Evolutionary conservation across 257 asterid genomes (phyloP).

Genomic region (Ballota nigra): DNA sequence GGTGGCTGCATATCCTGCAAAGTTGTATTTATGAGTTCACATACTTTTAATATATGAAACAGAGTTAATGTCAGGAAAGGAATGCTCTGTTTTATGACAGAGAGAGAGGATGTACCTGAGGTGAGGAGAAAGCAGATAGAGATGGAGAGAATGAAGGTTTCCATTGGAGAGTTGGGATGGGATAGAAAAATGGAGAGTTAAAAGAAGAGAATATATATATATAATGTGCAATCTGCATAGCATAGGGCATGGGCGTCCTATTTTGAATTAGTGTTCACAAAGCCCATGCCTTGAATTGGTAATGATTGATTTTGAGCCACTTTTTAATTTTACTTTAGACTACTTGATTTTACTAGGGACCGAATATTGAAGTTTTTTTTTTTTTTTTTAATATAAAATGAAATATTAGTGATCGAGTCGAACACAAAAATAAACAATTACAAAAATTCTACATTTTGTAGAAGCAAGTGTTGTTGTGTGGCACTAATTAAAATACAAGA

Average conservation of each 20-base stretch:
- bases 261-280: background rate
- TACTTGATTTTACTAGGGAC: too few relatives aligned
- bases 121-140: constrained; percentile 38
- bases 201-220: constrained; percentile 10
- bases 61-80: background rate
- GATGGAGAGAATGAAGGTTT: constrained; percentile 28
- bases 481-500: too few relatives aligned
- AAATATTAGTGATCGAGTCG: too few relatives aligned
- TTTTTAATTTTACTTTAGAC: background rate
- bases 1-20: constrained; percentile 25
- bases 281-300: background rate
- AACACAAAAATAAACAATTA: too few relatives aligned
- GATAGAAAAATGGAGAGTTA: background rate
- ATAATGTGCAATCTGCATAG: background rate
- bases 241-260: background rate
- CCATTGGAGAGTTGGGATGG: constrained; percentile 35
- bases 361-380: too few relatives aligned
- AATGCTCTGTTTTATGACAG: background rate
- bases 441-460: too few relatives aligned
- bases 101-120: constrained; percentile 35
- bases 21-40: background rate
- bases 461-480: too few relatives aligned
- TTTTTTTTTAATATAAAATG: too few relatives aligned
- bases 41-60: too few relatives aligned
- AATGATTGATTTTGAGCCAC: background rate